Conservation (phyloP, 2,329 filamentous ascomycete genomes). For the Trichoderma breve region DNA sequence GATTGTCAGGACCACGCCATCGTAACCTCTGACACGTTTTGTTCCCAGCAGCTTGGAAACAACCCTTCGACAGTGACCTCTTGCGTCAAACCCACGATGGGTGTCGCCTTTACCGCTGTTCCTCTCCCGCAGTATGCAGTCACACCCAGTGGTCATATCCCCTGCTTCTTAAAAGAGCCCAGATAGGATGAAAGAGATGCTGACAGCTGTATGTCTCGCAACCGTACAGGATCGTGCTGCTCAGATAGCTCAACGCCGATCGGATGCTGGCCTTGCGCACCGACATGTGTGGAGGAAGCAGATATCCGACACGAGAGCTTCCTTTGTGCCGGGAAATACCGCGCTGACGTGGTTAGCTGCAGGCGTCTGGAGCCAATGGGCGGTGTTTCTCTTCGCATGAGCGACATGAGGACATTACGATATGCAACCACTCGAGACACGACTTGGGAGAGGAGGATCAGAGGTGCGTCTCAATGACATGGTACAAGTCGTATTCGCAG, state of each 20-base stretch:
- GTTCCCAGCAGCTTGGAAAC: not conserved
- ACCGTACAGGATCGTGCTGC: conserved; percentile 21
- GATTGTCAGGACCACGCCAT: not conserved
- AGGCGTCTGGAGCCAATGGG: conserved; percentile 6
- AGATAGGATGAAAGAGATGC: conserved; percentile 16
- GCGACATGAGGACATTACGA: conserved; percentile 3
- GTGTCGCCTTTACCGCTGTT: not conserved
- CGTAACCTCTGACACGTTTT: not conserved
- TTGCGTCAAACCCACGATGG: not conserved
- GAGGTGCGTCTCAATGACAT: conserved; percentile 8
- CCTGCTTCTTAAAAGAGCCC: not conserved
- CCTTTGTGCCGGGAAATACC: conserved; percentile 16
- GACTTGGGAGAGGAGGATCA: conserved; percentile 4
- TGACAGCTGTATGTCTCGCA: conserved; percentile 25
- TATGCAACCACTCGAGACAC: conserved; percentile 22
- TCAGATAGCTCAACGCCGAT: conserved; percentile 13
- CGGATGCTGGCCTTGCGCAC: conserved; percentile 6
- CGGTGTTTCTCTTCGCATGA: not conserved
- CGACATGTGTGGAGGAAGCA: conserved; percentile 15
- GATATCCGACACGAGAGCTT: conserved; percentile 10
- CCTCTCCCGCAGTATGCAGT: not conserved
- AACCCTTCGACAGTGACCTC: not conserved
- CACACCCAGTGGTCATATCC: not conserved
- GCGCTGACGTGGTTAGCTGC: conserved; percentile 14
- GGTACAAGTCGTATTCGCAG: conserved; percentile 2